Base-by-base conservation (phyloP, 1,284 basidiomycete species). In the Ganoderma multipileum region DNA sequence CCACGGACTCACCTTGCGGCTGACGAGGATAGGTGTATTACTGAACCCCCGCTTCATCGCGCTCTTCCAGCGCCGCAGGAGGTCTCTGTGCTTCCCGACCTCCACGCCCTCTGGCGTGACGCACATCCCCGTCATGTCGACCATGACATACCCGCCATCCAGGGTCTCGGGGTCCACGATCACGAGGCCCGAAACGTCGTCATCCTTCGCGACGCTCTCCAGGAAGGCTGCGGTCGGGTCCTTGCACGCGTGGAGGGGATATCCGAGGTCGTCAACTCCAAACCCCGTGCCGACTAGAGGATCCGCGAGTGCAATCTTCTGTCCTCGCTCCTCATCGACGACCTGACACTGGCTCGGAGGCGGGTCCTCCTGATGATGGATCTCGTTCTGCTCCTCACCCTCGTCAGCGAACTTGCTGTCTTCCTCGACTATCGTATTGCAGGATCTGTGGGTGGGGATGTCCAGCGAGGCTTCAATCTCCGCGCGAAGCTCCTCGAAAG, bases 61-160 rank as follows among this genome's bases (percentile, higher is more conserved):
- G n/a, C 39, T 60, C 16, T n/a, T 60, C 58, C 58, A 60, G 39
- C 58, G 58, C 38, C 26, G 39, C n/a, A 60, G 16, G n/a, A 60
- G 39, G 58, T 26, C 58, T 28, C 38, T 39, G 58, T 60, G 58
- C 39, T 41, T 39, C 14, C 58, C 58, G 7, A 60, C 58, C 38
- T 60, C 58, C 38, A 60, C 58, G 16, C 58, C 58, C 39, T 60
- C 58, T 6, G 58, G 58, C 58, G 58, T 60, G 58, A 60, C 58
- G 16, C 58, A 60, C 58, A 39, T 60, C 6, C 58, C 58, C 1
- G 58, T 23, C n/a, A 60, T 60, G 39, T 60, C 58, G 20, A 60
- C 58, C 58, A 60, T 12, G 36, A 60, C 58, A 28, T 39, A 60
- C 38, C 58, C 58, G 36, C 58, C 58, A 26, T 60, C 58, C 9